Evolutionary conservation across 352 stramenopile genomes (phyloP).

Genomic region (Phytophthora niederhauseri): DNA sequence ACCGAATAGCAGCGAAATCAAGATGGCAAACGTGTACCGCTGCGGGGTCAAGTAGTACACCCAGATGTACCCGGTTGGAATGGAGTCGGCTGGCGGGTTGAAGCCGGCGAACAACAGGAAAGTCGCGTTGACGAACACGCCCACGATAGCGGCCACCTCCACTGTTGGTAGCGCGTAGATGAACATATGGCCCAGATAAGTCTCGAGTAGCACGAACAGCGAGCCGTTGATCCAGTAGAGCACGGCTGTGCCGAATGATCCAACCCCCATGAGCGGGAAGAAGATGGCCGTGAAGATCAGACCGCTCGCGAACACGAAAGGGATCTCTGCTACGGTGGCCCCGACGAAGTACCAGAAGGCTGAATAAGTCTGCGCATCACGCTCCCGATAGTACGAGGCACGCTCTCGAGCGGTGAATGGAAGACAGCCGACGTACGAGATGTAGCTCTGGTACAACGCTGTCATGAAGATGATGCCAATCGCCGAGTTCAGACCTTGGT

Average conservation of each 20-base stretch:
- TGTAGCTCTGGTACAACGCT: slow-evolving; percentile 63
- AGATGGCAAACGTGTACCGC: slow-evolving; percentile 37
- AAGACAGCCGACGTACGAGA: slow-evolving; percentile 69
- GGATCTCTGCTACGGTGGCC: slow-evolving; percentile 76
- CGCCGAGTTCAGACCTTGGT: slow-evolving; percentile 37
- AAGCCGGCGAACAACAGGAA: slow-evolving; percentile 50
- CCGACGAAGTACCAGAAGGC: slow-evolving; percentile 66
- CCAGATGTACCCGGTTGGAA: slow-evolving; percentile 44
- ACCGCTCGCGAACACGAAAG: slow-evolving; percentile 48
- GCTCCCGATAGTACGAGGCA: slow-evolving; percentile 91
- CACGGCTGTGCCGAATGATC: slow-evolving; percentile 35
- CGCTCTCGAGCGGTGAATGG: slow-evolving; percentile 68
- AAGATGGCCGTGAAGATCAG: slow-evolving; percentile 55
- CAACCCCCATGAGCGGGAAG: slow-evolving; percentile 50
- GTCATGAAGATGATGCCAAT: slow-evolving; percentile 66
- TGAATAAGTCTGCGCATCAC: slow-evolving; percentile 84
- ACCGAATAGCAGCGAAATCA: slow-evolving; percentile 37
- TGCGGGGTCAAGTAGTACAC: slow-evolving; percentile 44
- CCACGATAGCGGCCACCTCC: slow-evolving; percentile 41
- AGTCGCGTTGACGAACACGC: slow-evolving; percentile 45
- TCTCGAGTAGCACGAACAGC: slow-evolving; percentile 40
- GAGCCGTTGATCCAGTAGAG: slow-evolving; percentile 50
- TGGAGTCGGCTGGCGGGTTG: slow-evolving; percentile 34
- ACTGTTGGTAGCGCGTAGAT: slow-evolving; percentile 37
- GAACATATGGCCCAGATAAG: slow-evolving; percentile 43